Conservation (phyloP, 1,284 basidiomycete species). For the Chondrostereum purpureum region DNA sequence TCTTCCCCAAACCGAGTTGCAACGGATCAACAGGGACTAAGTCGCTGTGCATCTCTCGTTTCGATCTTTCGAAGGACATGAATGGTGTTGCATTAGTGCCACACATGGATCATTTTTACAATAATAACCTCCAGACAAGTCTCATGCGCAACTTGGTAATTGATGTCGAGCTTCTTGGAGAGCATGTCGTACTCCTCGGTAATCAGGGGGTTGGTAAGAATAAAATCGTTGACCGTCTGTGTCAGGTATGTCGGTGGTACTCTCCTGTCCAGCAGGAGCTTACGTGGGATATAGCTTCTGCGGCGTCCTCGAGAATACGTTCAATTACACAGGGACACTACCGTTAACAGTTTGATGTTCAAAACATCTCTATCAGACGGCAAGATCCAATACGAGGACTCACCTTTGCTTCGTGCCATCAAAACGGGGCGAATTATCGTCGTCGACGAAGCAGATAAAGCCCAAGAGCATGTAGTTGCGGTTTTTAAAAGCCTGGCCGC, state of each 20-base stretch:
- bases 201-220: constrained; percentile 71
- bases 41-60: constrained; percentile 38
- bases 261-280: not conserved
- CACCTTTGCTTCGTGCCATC: constrained; percentile 58
- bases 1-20: constrained; percentile 41
- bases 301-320: constrained; percentile 61
- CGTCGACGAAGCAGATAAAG: constrained; percentile 66
- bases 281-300: constrained; percentile 35
- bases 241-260: constrained; percentile 33
- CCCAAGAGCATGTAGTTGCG: constrained; percentile 63
- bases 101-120: constrained; percentile 63
- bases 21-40: constrained; percentile 23
- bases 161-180: constrained; percentile 51
- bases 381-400: constrained; percentile 52
- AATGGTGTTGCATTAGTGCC: constrained; percentile 53
- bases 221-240: constrained; percentile 58
- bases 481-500: constrained; percentile 62
- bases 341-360: constrained; percentile 64
- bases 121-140: constrained; percentile 60
- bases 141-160: constrained; percentile 59
- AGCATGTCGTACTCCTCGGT: constrained; percentile 59
- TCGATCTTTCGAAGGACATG: constrained; percentile 40
- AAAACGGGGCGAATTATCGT: constrained; percentile 53
- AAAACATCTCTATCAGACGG: constrained; percentile 53
- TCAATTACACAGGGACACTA: constrained; percentile 62